Percentiles rank a stretch among this genome's conserved stretches.
These are phyloP conservation scores for Parastagonospora nodorum DNA, from an alignment of 2,329 filamentous ascomycete genomes.

Conservation along the genomic window DNA sequence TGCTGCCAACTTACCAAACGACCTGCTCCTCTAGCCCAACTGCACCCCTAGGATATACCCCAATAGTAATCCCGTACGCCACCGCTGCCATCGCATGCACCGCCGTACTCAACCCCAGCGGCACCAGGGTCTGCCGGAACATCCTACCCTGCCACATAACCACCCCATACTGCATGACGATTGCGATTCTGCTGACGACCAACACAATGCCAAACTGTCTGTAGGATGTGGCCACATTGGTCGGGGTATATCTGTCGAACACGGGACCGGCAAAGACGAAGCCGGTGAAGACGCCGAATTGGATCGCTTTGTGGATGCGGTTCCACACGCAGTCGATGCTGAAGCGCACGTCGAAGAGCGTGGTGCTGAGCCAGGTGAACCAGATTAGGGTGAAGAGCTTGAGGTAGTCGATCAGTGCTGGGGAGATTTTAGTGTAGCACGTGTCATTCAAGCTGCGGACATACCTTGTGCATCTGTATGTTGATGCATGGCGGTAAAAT, in stretches of 20 bases:
- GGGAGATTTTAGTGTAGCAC: background rate
- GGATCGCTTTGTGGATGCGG: constrained; percentile 62
- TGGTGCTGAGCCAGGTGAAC: constrained; percentile 69
- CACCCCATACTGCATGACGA: constrained; percentile 25
- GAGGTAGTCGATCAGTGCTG: constrained; percentile 51
- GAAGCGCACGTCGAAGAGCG: constrained; percentile 69
- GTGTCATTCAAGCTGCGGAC: background rate
- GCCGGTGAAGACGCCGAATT: constrained; percentile 68
- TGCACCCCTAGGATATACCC: constrained; percentile 12
- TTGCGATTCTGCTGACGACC: constrained; percentile 19
- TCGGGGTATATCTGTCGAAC: constrained; percentile 33
- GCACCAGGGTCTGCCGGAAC: constrained; percentile 25
- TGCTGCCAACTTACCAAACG: constrained; percentile 15
- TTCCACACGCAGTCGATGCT: constrained; percentile 68
- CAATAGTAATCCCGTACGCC: constrained; percentile 18
- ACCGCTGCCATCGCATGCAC: constrained; percentile 18
- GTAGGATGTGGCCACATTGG: constrained; percentile 18
- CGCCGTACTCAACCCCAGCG: constrained; percentile 20
- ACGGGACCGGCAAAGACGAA: constrained; percentile 64
- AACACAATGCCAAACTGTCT: constrained; percentile 23
- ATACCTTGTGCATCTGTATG: constrained; percentile 54
- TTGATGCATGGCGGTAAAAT: constrained; percentile 63
- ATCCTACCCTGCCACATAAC: constrained; percentile 28
- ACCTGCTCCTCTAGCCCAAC: constrained; percentile 22
- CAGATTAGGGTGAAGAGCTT: constrained; percentile 64